A percentile compares a stretch with the other conserved stretches of the same genome.
These are phyloP conservation scores for Mikania micrantha DNA, from an alignment of 129 eudicot genomes.

Conservation along the genomic window DNA sequence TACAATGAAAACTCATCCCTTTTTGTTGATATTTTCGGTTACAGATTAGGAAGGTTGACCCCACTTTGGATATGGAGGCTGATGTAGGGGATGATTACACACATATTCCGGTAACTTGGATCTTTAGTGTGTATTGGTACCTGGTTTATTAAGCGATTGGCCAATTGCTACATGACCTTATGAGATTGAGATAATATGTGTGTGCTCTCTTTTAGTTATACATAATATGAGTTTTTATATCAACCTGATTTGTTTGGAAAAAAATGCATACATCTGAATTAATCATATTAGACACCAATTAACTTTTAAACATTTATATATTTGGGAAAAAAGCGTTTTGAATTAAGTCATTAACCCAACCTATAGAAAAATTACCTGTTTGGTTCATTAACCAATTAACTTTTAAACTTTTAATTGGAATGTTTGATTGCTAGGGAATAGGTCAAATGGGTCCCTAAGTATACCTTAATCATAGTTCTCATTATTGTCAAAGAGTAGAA, in stretches of 20 bases:
- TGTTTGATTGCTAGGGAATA: too few relatives aligned
- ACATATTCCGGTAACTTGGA: conserved; percentile 81
- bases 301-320: not conserved
- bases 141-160: not conserved
- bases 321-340: conserved; percentile 1
- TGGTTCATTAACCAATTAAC: not conserved
- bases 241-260: not conserved
- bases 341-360: conserved; percentile 8
- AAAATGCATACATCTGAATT: too few relatives aligned
- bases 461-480: too few relatives aligned
- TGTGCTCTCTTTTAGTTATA: not conserved
- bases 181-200: not conserved
- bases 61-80: conserved; percentile 96
- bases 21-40: conserved; percentile 13
- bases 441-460: too few relatives aligned
- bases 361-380: not conserved
- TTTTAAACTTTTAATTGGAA: too few relatives aligned
- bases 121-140: conserved; percentile 12
- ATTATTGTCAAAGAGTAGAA: too few relatives aligned
- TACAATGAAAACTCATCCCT: not conserved
- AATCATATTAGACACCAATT: not conserved
- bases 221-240: not conserved
- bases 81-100: conserved; percentile 97
- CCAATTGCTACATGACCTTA: not conserved
- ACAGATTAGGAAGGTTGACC: conserved; percentile 95